A percentile compares a stretch with the other conserved stretches of the same genome.
phyloP scores from a whole-genome alignment of 2,329 filamentous ascomycete species.

The Fusarium cicatricum region DNA sequence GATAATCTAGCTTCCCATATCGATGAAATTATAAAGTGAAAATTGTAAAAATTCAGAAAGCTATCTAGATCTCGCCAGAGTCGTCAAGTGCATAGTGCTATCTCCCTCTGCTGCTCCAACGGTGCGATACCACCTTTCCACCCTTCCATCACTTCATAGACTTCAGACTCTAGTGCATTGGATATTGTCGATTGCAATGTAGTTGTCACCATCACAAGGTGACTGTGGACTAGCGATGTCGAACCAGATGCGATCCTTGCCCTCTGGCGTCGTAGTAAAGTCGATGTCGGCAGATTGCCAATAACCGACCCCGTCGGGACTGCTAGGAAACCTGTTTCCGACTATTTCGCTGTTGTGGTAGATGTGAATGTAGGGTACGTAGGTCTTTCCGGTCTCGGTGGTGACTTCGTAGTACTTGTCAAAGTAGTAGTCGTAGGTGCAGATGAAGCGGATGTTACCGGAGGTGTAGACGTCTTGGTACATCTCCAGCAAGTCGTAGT shows the following conservation, averaged over 20 bases:
- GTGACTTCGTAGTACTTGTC: constrained; percentile 3
- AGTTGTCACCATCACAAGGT: neutral
- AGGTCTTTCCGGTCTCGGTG: neutral
- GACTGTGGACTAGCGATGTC: constrained; percentile 12
- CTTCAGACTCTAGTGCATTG: neutral
- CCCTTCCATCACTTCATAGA: no score
- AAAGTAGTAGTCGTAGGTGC: constrained; percentile 6
- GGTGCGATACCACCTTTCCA: no score
- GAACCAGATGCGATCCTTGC: constrained; percentile 7
- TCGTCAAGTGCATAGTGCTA: no score
- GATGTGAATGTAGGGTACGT: constrained; percentile 5
- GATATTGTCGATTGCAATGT: neutral
- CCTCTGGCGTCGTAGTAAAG: neutral
- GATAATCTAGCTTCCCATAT: no score
- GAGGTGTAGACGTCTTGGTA: constrained; percentile 12
- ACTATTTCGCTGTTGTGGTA: neutral
- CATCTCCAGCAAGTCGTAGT: constrained; percentile 13
- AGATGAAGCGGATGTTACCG: neutral
- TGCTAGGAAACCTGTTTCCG: constrained; percentile 1
- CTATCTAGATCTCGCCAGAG: no score
- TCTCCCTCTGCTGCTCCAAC: no score
- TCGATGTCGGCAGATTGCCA: neutral
- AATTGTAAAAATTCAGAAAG: no score
- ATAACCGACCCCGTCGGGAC: neutral
- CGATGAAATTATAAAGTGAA: no score